Base-by-base conservation (phyloP, 495 filamentous ascomycete genomes). In the Echria macrotheca region DNA sequence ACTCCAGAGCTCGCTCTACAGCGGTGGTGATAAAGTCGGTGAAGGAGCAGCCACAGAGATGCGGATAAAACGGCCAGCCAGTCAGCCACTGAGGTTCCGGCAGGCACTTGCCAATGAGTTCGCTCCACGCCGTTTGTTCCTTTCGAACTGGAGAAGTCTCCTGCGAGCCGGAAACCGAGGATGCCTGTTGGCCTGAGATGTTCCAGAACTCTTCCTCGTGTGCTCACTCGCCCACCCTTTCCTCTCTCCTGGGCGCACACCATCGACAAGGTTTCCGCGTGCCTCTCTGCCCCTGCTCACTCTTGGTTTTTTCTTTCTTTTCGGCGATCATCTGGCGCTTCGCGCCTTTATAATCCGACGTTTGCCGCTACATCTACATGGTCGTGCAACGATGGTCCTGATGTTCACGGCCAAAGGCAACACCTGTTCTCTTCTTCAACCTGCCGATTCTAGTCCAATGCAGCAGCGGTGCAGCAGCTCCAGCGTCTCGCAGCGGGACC, bases 191-290 rank as follows among this genome's bases (percentile, higher is more conserved):
- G 32, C 28, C 18, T 46, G 28, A 23, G 14, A 28, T 14, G 44
- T 56, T 56, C 53, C 45, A 60, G 54, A 59, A 57, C 39, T 39
- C 8, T 57, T 46, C 49, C 41, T 47, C 39, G 47, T n/a, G n/a
- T 52, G 50, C 50, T 53, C 37, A n/a, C 45, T 26, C 35, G 36
- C 32, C 43, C 26, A 35, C 43, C 36, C 11, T 49, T 32, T 42
- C 47, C 47, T 26, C 22, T 49, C 47, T 40, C 47, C 46, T 46
- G 44, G 47, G n/a, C 32, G 18, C 44, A 33, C 38, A 49, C 23
- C 43, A 32, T 33, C 24, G n/a, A 17, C 36, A 15, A 40, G 35
- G 41, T 5, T 35, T 39, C 35, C 38, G 33, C 25, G 47, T 43
- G 48, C 18, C n/a, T 49, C 4, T 33, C 28, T 31, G 28, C 7